Evolutionary conservation across 306 rosid genomes (phyloP).

Genomic region (Dryas drummondii): DNA sequence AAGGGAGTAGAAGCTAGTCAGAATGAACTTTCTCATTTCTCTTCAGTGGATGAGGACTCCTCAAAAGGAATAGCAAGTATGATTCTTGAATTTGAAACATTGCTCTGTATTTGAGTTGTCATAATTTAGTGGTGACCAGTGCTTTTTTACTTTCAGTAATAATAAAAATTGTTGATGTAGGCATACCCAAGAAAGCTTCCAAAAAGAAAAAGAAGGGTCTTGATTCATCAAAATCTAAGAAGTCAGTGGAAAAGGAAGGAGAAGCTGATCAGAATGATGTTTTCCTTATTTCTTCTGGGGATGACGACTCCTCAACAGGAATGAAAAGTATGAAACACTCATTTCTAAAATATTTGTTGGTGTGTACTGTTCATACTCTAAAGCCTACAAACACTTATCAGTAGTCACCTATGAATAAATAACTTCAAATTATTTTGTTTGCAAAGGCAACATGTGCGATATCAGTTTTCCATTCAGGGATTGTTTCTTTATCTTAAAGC

Average conservation of each 20-base stretch:
- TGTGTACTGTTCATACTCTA: background rate
- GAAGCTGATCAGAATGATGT: constrained; percentile 26
- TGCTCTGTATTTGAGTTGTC: constrained; percentile 7
- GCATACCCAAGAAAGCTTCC: constrained; percentile 31
- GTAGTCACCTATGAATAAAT: background rate
- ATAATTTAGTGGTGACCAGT: constrained; percentile 1
- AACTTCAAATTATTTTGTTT: background rate
- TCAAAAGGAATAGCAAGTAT: constrained; percentile 59
- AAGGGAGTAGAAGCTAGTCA: constrained; percentile 26
- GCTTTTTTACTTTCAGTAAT: constrained; percentile 1
- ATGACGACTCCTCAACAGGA: constrained; percentile 45
- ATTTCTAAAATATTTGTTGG: background rate
- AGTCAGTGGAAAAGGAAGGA: constrained; percentile 21
- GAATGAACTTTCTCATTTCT: constrained; percentile 39
- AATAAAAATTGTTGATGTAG: constrained; percentile 16
- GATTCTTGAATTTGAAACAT: constrained; percentile 6
- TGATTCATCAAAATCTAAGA: constrained; percentile 6
- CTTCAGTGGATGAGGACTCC: constrained; percentile 45
- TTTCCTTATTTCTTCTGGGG: constrained; percentile 38
- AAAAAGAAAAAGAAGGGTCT: constrained; percentile 41
- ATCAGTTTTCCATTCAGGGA: background rate
- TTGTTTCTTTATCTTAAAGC: background rate
- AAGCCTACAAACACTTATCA: background rate
- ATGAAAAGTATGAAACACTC: constrained; percentile 44
- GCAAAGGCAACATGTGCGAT: background rate